Percentiles rank a stretch among this genome's conserved stretches.
Conservation (phyloP, 169 alveolate genomes). For the Plasmodium gonderi region DNA sequence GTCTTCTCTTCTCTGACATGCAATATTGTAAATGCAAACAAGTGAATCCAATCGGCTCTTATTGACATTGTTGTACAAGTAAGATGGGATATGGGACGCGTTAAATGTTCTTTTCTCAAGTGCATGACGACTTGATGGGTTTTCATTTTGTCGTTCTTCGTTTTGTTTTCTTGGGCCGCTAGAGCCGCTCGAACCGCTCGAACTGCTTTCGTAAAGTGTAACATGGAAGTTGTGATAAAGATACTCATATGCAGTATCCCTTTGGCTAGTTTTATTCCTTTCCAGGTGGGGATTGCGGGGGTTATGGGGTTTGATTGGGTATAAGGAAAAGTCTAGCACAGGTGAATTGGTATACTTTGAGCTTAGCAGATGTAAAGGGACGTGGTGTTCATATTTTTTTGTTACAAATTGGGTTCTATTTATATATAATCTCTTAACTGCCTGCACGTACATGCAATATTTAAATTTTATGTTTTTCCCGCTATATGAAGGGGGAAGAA, state of each 20-base stretch:
- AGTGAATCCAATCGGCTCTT: background rate
- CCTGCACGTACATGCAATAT: constrained; percentile 21
- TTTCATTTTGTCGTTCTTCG: background rate
- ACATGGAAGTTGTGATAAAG: constrained; percentile 12
- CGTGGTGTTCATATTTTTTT: background rate
- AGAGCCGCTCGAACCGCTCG: no score
- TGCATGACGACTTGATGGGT: background rate
- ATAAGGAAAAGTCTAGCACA: background rate
- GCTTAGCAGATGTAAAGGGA: constrained; percentile 5
- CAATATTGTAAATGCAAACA: constrained; percentile 15
- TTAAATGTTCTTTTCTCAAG: background rate
- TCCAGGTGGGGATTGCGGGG: background rate
- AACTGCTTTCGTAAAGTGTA: background rate
- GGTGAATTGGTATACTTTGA: constrained; percentile 14
- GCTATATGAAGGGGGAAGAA: constrained; percentile 45
- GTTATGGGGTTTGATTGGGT: constrained; percentile 8
- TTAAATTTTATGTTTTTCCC: constrained; percentile 39
- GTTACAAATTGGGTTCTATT: constrained; percentile 39
- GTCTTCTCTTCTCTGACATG: constrained; percentile 18
- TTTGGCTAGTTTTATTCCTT: background rate
- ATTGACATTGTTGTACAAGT: background rate
- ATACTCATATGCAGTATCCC: background rate
- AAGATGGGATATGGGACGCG: background rate
- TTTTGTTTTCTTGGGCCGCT: background rate
- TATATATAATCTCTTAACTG: constrained; percentile 35